phyloP scores from a whole-genome alignment of 306 rosid genomes.

The Cucumis melo region DNA sequence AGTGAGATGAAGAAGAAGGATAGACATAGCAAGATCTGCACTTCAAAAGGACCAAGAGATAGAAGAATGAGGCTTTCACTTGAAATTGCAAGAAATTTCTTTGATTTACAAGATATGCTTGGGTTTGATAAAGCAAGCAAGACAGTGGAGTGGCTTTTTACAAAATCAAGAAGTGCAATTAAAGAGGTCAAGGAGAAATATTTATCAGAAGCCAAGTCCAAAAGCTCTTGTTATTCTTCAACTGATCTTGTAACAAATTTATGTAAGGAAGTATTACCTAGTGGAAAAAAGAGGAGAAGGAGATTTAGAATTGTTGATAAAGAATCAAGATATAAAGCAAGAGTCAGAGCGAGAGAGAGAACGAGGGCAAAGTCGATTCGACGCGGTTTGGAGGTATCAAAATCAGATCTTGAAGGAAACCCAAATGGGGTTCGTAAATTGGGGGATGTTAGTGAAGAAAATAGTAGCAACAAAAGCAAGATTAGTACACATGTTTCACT shows the following conservation, averaged over 20 bases:
- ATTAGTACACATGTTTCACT: not conserved
- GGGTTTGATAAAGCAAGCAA: slow-evolving; percentile 50
- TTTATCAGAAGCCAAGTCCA: not conserved
- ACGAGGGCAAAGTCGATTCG: slow-evolving; percentile 25
- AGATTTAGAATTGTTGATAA: slow-evolving; percentile 12
- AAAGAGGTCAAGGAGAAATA: slow-evolving; percentile 20
- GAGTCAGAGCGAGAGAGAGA: slow-evolving; percentile 43
- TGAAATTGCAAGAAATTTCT: slow-evolving; percentile 38
- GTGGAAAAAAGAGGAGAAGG: slow-evolving; percentile 10
- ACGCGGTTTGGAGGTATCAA: not conserved
- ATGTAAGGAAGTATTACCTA: not conserved
- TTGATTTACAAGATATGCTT: slow-evolving; percentile 45
- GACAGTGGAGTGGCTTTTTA: slow-evolving; percentile 43
- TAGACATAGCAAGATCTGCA: slow-evolving; percentile 50
- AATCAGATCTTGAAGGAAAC: not conserved
- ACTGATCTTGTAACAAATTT: not conserved
- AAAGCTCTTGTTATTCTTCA: not conserved
- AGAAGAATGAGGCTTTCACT: slow-evolving; percentile 47
- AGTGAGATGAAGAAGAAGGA: slow-evolving; percentile 13
- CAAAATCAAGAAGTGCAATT: slow-evolving; percentile 29
- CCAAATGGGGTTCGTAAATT: not conserved
- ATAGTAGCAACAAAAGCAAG: not conserved
- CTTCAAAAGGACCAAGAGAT: slow-evolving; percentile 42
- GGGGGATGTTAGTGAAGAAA: not conserved
- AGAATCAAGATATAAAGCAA: slow-evolving; percentile 34